Evolutionary conservation across 139 green algal species (phyloP).

Genomic region (Volvox reticuliferus): DNA sequence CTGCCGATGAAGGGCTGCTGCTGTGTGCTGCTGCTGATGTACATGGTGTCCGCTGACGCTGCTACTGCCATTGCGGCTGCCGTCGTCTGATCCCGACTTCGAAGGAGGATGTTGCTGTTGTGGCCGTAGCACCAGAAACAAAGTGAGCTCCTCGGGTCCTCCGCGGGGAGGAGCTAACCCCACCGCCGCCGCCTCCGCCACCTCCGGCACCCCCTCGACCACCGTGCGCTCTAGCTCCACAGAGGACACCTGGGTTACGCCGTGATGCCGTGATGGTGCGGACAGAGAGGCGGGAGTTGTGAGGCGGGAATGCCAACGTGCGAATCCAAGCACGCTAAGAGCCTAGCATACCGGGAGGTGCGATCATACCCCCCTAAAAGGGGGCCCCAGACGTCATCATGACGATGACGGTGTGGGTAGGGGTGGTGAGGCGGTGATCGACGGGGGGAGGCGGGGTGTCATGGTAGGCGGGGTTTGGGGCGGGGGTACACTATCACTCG

Average conservation of each 20-base stretch:
- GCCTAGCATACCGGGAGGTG: too few relatives aligned
- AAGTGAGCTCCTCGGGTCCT: conserved; percentile 87
- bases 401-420: not conserved
- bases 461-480: not conserved
- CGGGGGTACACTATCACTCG: not conserved
- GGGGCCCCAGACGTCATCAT: too few relatives aligned
- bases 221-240: conserved; percentile 91
- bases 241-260: conserved; percentile 75
- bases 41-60: not conserved
- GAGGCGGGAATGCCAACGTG: too few relatives aligned
- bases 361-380: too few relatives aligned
- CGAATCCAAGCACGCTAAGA: too few relatives aligned
- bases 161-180: conserved; percentile 78
- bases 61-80: conserved; percentile 3
- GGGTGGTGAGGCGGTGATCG: too few relatives aligned
- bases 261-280: too few relatives aligned
- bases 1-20: conserved; percentile 40
- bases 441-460: not conserved
- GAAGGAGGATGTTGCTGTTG: not conserved
- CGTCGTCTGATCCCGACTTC: not conserved
- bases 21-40: not conserved
- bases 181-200: conserved; percentile 80
- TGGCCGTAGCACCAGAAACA: conserved; percentile 83
- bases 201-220: conserved; percentile 53
- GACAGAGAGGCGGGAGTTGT: not conserved